Percentiles rank a stretch among this genome's conserved stretches.
These are phyloP conservation scores for Leishmania aethiopica DNA, from an alignment of 208 protist species.

Conservation along the genomic window DNA sequence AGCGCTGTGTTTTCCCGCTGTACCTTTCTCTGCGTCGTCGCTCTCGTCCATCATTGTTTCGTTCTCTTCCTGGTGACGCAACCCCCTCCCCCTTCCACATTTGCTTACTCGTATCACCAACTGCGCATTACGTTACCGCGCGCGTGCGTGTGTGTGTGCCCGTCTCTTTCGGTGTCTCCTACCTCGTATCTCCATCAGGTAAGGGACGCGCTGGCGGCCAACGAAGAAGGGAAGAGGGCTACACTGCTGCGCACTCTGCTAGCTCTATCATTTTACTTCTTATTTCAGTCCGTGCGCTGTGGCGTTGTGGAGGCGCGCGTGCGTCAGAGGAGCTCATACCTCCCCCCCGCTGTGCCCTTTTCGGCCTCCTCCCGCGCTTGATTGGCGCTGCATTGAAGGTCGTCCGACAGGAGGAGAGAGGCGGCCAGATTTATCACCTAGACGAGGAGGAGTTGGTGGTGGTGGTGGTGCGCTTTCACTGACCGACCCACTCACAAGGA, in stretches of 20 bases:
- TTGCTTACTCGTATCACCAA: neutral
- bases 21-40: neutral
- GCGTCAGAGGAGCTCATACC: neutral
- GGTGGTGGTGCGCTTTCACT: too few relatives aligned
- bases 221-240: neutral
- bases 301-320: neutral
- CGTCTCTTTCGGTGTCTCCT: neutral
- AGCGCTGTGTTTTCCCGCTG: neutral
- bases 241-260: neutral
- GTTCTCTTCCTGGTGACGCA: neutral
- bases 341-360: neutral
- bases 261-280: neutral
- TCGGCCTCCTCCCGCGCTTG: neutral
- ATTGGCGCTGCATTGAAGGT: neutral
- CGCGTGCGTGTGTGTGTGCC: neutral
- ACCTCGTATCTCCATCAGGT: neutral
- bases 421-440: neutral
- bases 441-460: neutral
- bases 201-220: neutral
- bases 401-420: neutral
- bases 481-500: too few relatives aligned
- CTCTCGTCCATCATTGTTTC: neutral
- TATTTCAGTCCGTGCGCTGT: neutral
- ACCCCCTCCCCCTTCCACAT: neutral
- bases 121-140: neutral